A percentile compares a stretch with the other conserved stretches of the same genome.
phyloP scores from a whole-genome alignment of 176 grass and related monocot species.

The Hordeum vulgare region MorexV3_pseudomolecules_assembly NC_058522.1:27048241-27048740 shows the following conservation, averaged over 20 bases:
- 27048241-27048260: not conserved
- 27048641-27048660: not conserved
- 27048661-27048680: not conserved
- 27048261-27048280: not conserved
- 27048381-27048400: conserved; percentile 3
- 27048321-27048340: not conserved
- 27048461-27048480: not conserved
- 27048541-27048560: not conserved
- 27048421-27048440: not conserved
- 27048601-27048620: not conserved
- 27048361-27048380: conserved; percentile 15
- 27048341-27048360: too few species aligned
- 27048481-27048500: not conserved
- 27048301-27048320: not conserved
- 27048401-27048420: not conserved
- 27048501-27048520: conserved; percentile 40
- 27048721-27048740: too few species aligned
- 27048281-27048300: not conserved
- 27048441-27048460: conserved; percentile 20
- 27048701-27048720: too few species aligned
- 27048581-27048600: not conserved
- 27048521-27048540: not conserved
- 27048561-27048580: not conserved
- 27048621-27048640: conserved; percentile 7
- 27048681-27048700: not conserved